Conservation (phyloP, 257 asterid species). For the Osmanthus fragrans region DNA sequence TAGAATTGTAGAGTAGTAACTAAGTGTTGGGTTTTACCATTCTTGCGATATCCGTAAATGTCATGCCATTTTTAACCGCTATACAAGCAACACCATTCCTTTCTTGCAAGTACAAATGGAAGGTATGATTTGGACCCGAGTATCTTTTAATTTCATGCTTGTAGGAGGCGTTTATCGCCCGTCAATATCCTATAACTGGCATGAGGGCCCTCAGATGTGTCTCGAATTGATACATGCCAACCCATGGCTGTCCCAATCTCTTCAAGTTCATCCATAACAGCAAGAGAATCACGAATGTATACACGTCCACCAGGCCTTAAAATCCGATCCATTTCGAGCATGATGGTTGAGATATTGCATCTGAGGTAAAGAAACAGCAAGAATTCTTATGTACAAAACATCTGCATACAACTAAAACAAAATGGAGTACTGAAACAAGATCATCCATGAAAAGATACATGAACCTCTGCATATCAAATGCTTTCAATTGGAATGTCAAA, state of each 20-base stretch:
- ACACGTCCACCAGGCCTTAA: slow-evolving; percentile 52
- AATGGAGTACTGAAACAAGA: neutral
- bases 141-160: neutral
- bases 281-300: slow-evolving; percentile 45
- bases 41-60: neutral
- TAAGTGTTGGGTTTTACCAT: neutral
- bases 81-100: neutral
- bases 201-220: slow-evolving; percentile 54
- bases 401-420: neutral
- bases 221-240: slow-evolving; percentile 41
- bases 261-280: slow-evolving; percentile 42
- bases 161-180: slow-evolving; percentile 35
- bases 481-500: neutral
- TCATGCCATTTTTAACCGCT: neutral
- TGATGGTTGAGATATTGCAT: slow-evolving; percentile 48
- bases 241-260: slow-evolving; percentile 47
- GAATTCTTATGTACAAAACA: neutral
- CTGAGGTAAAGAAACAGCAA: slow-evolving; percentile 25
- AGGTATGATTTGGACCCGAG: neutral
- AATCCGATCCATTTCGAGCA: slow-evolving; percentile 61
- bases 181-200: slow-evolving; percentile 43
- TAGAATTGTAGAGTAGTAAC: neutral
- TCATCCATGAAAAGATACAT: neutral
- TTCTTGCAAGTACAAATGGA: neutral
- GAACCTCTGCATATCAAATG: neutral